phyloP scores from a whole-genome alignment of 495 filamentous ascomycete species.

The Trypethelium eluteriae region DNA sequence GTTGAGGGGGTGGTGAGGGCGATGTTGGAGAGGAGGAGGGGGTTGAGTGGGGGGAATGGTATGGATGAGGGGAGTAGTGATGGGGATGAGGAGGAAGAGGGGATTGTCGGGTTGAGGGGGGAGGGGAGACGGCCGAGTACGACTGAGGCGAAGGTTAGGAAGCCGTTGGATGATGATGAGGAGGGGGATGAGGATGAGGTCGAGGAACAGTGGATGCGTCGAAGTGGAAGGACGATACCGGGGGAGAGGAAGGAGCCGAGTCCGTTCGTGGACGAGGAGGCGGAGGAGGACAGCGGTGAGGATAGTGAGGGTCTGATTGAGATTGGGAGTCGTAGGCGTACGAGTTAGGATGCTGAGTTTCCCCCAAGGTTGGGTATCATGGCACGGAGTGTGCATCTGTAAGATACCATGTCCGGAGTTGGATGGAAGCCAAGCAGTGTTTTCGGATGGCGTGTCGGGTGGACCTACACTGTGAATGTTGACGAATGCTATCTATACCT shows the following conservation, averaged over 20 bases:
- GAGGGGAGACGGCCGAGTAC: conserved; percentile 21
- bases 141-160: conserved; percentile 22
- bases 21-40: conserved; percentile 9
- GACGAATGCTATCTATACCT: not conserved
- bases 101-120: conserved; percentile 3
- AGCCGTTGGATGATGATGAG: conserved; percentile 24
- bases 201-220: not conserved
- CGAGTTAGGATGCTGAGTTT: not conserved
- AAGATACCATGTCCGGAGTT: conserved; percentile 9
- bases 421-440: not conserved
- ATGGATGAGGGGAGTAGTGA: conserved; percentile 6
- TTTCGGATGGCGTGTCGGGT: not conserved
- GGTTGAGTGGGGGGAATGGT: conserved; percentile 1
- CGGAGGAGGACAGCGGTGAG: not conserved
- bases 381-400: not conserved
- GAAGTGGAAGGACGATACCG: conserved; percentile 1
- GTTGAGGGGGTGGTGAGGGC: conserved; percentile 2
- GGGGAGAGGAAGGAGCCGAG: conserved; percentile 8
- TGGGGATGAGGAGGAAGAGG: conserved; percentile 1
- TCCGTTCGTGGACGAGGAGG: conserved; percentile 6
- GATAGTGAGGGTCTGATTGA: conserved; percentile 10
- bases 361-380: not conserved
- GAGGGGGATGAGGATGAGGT: conserved; percentile 27
- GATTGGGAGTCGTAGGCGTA: conserved; percentile 8
- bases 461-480: not conserved